These are phyloP conservation scores for Reticulascus tulasneorum DNA, from an alignment of 2,329 filamentous ascomycete genomes.

Conservation along the genomic window DNA sequence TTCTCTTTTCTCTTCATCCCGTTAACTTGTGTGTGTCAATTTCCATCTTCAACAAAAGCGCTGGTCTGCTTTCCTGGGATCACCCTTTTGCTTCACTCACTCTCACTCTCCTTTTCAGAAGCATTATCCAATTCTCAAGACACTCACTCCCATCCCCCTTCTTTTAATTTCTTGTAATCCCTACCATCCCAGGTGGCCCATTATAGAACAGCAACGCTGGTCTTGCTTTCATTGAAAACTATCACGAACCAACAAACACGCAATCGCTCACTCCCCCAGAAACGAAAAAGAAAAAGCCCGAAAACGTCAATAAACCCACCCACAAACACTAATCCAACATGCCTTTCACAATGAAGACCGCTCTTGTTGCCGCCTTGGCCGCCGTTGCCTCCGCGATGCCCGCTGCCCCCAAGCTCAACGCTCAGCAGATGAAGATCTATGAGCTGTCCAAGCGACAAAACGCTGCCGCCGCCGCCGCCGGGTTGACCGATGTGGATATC, in stretches of 20 bases:
- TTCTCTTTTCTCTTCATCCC: conserved; percentile 13
- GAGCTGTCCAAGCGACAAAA: conserved; percentile 47
- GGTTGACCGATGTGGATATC: conserved; percentile 51
- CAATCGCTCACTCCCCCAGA: no score
- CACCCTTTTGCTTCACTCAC: conserved; percentile 24
- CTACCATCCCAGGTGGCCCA: conserved; percentile 17
- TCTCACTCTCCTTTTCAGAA: conserved; percentile 25
- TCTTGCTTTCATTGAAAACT: conserved; percentile 20
- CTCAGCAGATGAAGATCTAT: conserved; percentile 42
- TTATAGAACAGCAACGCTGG: conserved; percentile 33
- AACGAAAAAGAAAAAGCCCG: conserved; percentile 18
- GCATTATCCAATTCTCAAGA: neutral
- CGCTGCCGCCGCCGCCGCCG: conserved; percentile 39
- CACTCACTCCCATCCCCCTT: conserved; percentile 13
- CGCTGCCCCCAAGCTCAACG: conserved; percentile 37
- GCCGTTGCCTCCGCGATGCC: conserved; percentile 45
- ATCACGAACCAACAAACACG: conserved; percentile 16
- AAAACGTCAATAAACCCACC: conserved; percentile 19
- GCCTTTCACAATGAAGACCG: conserved; percentile 44
- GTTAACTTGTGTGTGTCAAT: conserved; percentile 21
- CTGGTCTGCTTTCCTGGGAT: conserved; percentile 46
- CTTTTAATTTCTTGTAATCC: conserved; percentile 23
- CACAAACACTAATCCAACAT: conserved; percentile 27
- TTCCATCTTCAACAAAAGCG: conserved; percentile 37
- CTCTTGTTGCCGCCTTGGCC: conserved; percentile 40